Evolutionary conservation across 2,329 filamentous ascomycete species (phyloP), one percentile per base, ranked within the genome.

Genomic region (Beauveria scarabaeidicola): DNA sequence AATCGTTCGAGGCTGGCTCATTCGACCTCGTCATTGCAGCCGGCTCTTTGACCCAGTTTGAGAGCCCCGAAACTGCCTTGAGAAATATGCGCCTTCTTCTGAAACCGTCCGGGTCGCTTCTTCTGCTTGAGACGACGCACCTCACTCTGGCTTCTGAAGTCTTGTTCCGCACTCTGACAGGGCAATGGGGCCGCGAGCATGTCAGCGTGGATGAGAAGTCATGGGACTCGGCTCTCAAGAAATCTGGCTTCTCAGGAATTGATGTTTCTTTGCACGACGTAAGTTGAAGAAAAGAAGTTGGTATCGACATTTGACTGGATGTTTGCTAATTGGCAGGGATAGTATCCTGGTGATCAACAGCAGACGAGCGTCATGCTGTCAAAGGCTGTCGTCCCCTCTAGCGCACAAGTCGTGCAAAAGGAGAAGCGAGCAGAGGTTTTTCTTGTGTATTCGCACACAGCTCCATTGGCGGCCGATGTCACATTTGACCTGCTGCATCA

Each of bases 51-150:
- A 23, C 65, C 66, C 5, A 68, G 67, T 7, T 63, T 61, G 25
- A 63, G 62, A 15, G 57, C 69, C 23, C 51, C 6, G n/a, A 52
- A 2, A n/a, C 17, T 21, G 19, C 29, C 7, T 4, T 52, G 4
- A 5, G 9, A 38, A 36, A 52, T 23, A 19, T 19, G 3, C n/a
- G n/a, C 3, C 21, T 8, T 21, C 62, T 70, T 0, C 48, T 71
- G 8, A 69, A 66, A 44, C 61, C 64, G 0, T 65, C 65, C 1
- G 69, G 69, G 0, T 64, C 63, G 15, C 62, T 70, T 1, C 21
- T 70, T 0, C 17, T 70, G 1, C 58, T 64, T 0, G 68, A 69
- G 40, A 47, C 13, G 8, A 38, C 48, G 7, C 29, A 9, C 10
- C 23, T 29, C n/a, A 46, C 52, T 15, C 13, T 40, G 3, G 19